A percentile compares a stretch with the other conserved stretches of the same genome.
Conservation (phyloP, 345 rosid genomes). For the Eucalyptus dawsonii region DNA sequence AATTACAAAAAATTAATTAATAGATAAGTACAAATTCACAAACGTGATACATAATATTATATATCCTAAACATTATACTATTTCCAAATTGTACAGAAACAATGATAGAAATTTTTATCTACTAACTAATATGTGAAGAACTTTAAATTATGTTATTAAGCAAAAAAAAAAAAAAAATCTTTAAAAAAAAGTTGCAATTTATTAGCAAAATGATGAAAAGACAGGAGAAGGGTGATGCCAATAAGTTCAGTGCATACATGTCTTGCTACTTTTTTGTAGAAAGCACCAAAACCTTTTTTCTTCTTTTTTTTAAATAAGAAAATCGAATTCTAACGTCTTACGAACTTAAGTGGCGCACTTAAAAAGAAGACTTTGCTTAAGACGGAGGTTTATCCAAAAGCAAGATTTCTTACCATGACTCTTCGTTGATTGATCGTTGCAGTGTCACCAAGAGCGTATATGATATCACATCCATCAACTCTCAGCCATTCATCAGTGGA, state of each 20-base stretch:
- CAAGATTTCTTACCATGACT: constrained; percentile 32
- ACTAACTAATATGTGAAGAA: not conserved
- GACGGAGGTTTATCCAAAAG: not conserved
- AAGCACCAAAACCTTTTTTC: not conserved
- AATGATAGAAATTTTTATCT: not conserved
- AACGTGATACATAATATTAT: not conserved
- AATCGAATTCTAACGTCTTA: not conserved
- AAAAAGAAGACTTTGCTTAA: not conserved
- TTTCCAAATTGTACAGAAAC: not conserved
- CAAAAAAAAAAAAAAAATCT: not conserved
- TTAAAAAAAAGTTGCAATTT: not conserved
- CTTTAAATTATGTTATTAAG: not conserved
- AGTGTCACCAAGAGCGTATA: constrained; percentile 76
- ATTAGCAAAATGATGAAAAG: not conserved
- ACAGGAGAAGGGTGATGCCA: not conserved
- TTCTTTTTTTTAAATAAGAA: not conserved
- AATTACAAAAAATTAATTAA: not conserved
- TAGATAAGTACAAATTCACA: not conserved
- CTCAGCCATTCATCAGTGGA: constrained; percentile 86
- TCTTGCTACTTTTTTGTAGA: not conserved
- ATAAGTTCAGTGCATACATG: not conserved
- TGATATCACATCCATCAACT: constrained; percentile 43
- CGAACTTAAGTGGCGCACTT: not conserved
- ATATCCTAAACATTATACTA: not conserved
- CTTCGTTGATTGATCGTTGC: constrained; percentile 69